Percentiles rank a stretch among this genome's conserved stretches.
Evolutionary conservation across 75 land plant genomes (phyloP).

Genomic region (Larix kaempferi): DNA sequence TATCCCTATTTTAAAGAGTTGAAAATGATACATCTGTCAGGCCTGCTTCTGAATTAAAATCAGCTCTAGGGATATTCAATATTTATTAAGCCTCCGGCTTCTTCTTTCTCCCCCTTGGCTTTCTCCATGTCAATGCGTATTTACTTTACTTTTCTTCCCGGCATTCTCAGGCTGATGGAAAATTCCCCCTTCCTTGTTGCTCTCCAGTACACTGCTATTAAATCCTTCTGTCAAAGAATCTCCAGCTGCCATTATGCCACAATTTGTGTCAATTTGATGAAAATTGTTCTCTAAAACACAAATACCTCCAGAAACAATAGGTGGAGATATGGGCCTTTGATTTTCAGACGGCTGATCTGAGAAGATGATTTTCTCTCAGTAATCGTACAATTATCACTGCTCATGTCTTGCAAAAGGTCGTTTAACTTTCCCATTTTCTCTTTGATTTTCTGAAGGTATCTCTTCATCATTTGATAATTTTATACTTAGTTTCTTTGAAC

Average conservation of each 20-base stretch:
- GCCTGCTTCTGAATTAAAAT: too few species aligned
- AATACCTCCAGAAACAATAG: not conserved
- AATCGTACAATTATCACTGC: not conserved
- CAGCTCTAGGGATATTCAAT: too few species aligned
- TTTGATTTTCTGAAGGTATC: not conserved
- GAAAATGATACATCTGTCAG: too few species aligned
- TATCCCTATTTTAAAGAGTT: too few species aligned
- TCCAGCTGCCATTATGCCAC: not conserved
- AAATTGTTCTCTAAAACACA: not conserved
- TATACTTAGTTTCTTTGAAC: not conserved
- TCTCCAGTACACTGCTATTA: too few species aligned
- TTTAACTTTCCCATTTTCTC: not conserved
- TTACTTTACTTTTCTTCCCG: too few species aligned
- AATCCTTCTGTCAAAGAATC: not conserved
- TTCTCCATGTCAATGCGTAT: too few species aligned
- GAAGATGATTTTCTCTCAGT: not conserved
- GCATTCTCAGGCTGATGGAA: too few species aligned
- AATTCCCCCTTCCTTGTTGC: too few species aligned
- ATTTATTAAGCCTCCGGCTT: too few species aligned
- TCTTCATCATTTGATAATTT: not conserved
- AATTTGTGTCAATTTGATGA: not conserved
- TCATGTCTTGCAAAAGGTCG: not conserved
- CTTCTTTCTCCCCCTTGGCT: too few species aligned
- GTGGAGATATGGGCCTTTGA: slow-evolving; percentile 1
- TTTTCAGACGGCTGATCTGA: not conserved